Evolutionary conservation across 192 early-diverging fungal species (phyloP).

Genomic region (Backusella morwellensis): DNA sequence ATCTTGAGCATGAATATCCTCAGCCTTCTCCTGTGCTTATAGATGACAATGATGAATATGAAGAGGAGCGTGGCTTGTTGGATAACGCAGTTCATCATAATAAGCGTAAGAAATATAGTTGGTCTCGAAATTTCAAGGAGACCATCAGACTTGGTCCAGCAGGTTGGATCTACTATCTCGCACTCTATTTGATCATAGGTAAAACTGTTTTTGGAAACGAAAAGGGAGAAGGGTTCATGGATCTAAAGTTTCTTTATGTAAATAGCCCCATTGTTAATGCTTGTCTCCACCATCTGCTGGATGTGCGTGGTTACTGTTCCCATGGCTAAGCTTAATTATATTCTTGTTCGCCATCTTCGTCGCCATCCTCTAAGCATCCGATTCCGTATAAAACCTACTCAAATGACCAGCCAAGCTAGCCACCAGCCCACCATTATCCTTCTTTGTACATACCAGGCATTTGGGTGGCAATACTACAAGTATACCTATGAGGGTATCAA

Average conservation of each 20-base stretch:
- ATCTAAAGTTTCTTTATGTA: background rate
- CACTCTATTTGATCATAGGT: conserved; percentile 50
- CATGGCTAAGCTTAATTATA: conserved; percentile 91
- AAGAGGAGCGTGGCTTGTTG: conserved; percentile 2
- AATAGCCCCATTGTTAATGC: conserved; percentile 73
- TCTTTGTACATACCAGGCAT: conserved; percentile 85
- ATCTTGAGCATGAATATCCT: background rate
- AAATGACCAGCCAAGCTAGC: background rate
- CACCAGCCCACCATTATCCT: conserved; percentile 61
- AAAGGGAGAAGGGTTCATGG: conserved; percentile 8
- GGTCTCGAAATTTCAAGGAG: conserved; percentile 2
- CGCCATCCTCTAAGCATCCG: conserved; percentile 75
- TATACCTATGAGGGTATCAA: conserved; percentile 96
- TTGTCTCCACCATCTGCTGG: conserved; percentile 82
- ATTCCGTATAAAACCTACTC: conserved; percentile 58
- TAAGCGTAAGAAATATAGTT: conserved; percentile 2
- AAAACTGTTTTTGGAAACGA: conserved; percentile 5
- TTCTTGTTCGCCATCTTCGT: conserved; percentile 74
- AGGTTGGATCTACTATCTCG: conserved; percentile 49
- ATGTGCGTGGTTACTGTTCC: conserved; percentile 87
- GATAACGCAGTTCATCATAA: background rate
- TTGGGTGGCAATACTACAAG: conserved; percentile 94
- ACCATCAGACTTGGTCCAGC: conserved; percentile 39
- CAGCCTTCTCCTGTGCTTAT: conserved; percentile 2
- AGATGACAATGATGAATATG: background rate